A percentile compares a stretch with the other conserved stretches of the same genome.
These are phyloP conservation scores for Coniochaeta prunicola DNA, from an alignment of 2,329 filamentous ascomycete genomes.

Conservation along the genomic window DNA sequence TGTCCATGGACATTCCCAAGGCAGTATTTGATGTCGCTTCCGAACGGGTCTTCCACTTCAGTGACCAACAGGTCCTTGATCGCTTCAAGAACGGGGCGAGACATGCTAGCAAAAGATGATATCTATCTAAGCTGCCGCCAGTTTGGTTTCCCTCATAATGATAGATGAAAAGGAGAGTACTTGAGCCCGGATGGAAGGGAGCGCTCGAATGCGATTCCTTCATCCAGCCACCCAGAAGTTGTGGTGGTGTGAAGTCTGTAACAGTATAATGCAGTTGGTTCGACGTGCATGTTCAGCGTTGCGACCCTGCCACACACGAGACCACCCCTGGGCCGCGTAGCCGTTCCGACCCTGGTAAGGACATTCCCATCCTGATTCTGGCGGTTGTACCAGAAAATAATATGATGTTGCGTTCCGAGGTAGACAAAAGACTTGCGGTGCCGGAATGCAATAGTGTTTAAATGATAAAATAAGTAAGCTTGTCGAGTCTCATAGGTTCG, in stretches of 20 bases:
- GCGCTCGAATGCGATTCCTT: not conserved
- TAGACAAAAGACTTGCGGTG: too few species aligned
- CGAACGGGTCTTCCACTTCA: not conserved
- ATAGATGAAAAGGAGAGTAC: not conserved
- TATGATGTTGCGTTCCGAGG: too few species aligned
- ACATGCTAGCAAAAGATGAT: not conserved
- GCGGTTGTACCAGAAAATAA: not conserved
- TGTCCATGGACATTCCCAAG: not conserved
- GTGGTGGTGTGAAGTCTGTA: not conserved
- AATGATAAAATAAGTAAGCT: too few species aligned
- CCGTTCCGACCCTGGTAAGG: not conserved
- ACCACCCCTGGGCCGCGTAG: not conserved
- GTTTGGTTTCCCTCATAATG: not conserved
- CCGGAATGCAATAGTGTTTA: too few species aligned
- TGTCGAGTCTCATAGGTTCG: too few species aligned
- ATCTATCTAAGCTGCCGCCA: not conserved
- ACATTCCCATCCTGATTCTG: not conserved
- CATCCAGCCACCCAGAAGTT: not conserved
- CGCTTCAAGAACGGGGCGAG: not conserved
- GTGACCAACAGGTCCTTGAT: not conserved
- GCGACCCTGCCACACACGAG: not conserved
- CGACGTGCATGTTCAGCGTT: not conserved
- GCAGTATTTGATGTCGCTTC: not conserved
- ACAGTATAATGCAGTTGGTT: not conserved
- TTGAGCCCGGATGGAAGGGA: not conserved